A percentile compares a stretch with the other conserved stretches of the same genome.
These are phyloP conservation scores for Groenewaldozyma salmanticensis DNA, from an alignment of 805 yeast genomes.

Conservation along the genomic window DNA sequence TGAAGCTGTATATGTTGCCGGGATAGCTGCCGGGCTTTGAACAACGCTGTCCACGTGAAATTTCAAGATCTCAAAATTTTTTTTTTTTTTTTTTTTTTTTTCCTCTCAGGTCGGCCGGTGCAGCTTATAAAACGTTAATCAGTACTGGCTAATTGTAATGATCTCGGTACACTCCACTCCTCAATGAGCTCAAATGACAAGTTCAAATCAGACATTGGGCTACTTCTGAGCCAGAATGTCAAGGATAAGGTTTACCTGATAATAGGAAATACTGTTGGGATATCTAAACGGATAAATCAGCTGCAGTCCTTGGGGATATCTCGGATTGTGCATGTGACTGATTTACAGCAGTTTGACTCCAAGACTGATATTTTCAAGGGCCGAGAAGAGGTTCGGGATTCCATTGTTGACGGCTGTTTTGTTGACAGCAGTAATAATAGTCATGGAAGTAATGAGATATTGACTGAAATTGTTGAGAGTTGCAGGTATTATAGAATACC, in stretches of 20 bases:
- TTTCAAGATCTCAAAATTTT: too few relatives aligned
- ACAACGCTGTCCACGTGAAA: too few relatives aligned
- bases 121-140: too few relatives aligned
- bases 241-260: constrained; percentile 40
- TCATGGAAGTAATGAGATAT: too few relatives aligned
- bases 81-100: too few relatives aligned
- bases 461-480: constrained; percentile 20
- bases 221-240: constrained; percentile 13
- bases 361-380: constrained; percentile 36
- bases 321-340: background rate
- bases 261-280: constrained; percentile 42
- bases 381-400: constrained; percentile 43
- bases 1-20: too few relatives aligned
- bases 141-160: too few relatives aligned
- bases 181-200: background rate
- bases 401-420: constrained; percentile 68
- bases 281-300: constrained; percentile 36
- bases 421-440: constrained; percentile 32
- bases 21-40: too few relatives aligned
- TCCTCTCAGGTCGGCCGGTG: too few relatives aligned
- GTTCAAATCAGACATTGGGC: too few relatives aligned
- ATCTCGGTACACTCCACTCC: background rate
- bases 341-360: background rate
- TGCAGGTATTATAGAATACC: constrained; percentile 69
- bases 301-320: constrained; percentile 20